Evolutionary conservation across 805 yeast genomes (phyloP), one percentile per base, ranked within the genome.

Genomic region (Ogataea angusta): DNA sequence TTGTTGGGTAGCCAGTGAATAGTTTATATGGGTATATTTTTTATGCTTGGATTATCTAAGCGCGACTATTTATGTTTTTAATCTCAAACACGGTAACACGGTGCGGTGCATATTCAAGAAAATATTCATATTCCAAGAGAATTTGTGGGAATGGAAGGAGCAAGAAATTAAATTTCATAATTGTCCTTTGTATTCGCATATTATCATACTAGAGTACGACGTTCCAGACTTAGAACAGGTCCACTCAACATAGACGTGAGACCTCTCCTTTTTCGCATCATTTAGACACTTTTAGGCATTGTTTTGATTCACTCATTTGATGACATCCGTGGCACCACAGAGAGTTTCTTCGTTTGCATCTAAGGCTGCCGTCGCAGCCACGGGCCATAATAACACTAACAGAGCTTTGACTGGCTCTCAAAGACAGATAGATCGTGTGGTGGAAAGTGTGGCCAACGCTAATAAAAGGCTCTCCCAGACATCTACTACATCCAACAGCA

Each of bases 401-500:
- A 22, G 14, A 28, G 34, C 17, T 15, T 10, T 17, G 18, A 14
- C 35, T 28, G 38, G 32, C 28, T 36, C 39, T 16, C 43, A 32
- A 34, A 35, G 36, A 5, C 36, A 40, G 23, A 37, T 43, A 15
- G 53, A 80, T 62, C 59, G 78, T 68, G 67, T 64, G 8, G 68
- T 62, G 3, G 65, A 59, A 31, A 55, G 63, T 24, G 67, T 64
- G 5, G 64, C 63, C 10, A 60, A 61, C 40, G 69, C 69, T 16
- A 60, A 59, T 14, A 65, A 65, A 38, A 42, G 69, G 36, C 54
- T 65, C 7, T 60, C 66, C 5, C 61, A 59, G 56, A 53, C 80
- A 57, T 63, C 81, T 65, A 57, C 63, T 5, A 49, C 50, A 10
- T 60, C 66, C 4, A 47, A 52, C 22, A 53, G 56, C 30, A 65